Base-by-base conservation (phyloP, 352 stramenopile species). In the Globisporangium nagaii region DNA sequence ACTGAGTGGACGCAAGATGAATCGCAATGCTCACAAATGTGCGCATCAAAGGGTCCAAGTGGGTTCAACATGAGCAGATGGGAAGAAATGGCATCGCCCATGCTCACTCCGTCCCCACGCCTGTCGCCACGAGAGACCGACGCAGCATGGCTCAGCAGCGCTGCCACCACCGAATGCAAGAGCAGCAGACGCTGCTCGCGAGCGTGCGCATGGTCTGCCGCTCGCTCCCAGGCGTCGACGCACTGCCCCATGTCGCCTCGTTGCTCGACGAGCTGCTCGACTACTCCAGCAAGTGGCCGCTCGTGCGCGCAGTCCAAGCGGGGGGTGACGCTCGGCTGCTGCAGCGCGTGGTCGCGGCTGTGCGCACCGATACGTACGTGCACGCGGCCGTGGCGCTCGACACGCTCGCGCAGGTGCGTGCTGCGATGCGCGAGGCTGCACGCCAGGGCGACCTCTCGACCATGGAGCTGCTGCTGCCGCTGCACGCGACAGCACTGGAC, bases 241-340 rank as follows among this genome's bases (percentile, higher is more conserved):
- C 68, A 20, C 55, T 73, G 31, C 58, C 66, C 32, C 68, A 77
- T 49, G 51, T 75, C 13, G 53, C 51, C 11, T 40, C 35, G 3
- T 35, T 58, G 15, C 27, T 79, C 20, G 54, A 65, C 35, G 46
- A 41, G 19, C 44, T 75, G 13, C 56, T 67, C 25, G 66, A 73
- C 41, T 37, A 34, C 3, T 71, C 70, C n/a, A 34, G 39, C 40
- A 28, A 42, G 13, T 68, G 60, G 63, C 58, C 59, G 31, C 55
- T 78, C 19, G 17, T 35, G 2, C 25, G 56, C 2, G 63, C 66
- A 6, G 62, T 41, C 3, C 24, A n/a, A n/a, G n/a, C 40, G 0
- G 42, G 56, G 8, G 45, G 58, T 13, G 52, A 56, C n/a, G 32
- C 46, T 41, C 45, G 52, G 13, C 52, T 75, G 6, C 45, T 73